These are phyloP conservation scores for Trametes maxima DNA, from an alignment of 768 basidiomycete genomes.

Conservation along the genomic window DNA sequence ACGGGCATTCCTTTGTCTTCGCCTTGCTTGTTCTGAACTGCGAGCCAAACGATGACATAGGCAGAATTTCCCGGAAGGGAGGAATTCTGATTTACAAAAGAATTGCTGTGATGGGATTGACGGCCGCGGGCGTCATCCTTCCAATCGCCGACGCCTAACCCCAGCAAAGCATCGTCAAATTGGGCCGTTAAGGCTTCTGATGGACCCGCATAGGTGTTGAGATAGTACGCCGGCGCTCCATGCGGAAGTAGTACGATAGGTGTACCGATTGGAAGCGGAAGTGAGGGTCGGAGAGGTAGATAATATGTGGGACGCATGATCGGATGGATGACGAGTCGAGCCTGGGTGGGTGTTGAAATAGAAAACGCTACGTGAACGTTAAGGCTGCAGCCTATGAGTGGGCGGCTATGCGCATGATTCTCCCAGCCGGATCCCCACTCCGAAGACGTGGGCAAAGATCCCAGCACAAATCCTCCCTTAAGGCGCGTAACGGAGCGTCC, in stretches of 20 bases:
- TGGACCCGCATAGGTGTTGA: constrained; percentile 71
- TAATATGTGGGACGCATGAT: constrained; percentile 59
- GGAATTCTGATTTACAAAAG: not conserved
- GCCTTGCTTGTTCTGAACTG: constrained; percentile 75
- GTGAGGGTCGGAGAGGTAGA: constrained; percentile 45
- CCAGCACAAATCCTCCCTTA: constrained; percentile 65
- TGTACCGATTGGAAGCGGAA: constrained; percentile 57
- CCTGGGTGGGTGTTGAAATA: constrained; percentile 20
- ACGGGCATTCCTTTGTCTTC: constrained; percentile 79
- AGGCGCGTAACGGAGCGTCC: constrained; percentile 50
- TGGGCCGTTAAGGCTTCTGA: constrained; percentile 60
- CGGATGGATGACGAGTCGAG: constrained; percentile 66
- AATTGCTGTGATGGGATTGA: not conserved
- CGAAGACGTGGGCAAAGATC: constrained; percentile 42
- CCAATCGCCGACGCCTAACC: constrained; percentile 65
- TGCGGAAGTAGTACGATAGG: constrained; percentile 73
- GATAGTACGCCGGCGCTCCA: constrained; percentile 71
- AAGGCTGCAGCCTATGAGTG: constrained; percentile 62
- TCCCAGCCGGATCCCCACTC: constrained; percentile 75
- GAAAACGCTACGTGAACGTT: constrained; percentile 49
- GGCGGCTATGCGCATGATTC: constrained; percentile 50
- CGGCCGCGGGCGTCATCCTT: not conserved
- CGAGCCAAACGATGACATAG: constrained; percentile 74
- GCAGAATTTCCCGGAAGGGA: constrained; percentile 21
- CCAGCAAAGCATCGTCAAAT: constrained; percentile 63